phyloP scores from a whole-genome alignment of 2,329 filamentous ascomycete genomes.

The Endoconidiophora polonica region DNA sequence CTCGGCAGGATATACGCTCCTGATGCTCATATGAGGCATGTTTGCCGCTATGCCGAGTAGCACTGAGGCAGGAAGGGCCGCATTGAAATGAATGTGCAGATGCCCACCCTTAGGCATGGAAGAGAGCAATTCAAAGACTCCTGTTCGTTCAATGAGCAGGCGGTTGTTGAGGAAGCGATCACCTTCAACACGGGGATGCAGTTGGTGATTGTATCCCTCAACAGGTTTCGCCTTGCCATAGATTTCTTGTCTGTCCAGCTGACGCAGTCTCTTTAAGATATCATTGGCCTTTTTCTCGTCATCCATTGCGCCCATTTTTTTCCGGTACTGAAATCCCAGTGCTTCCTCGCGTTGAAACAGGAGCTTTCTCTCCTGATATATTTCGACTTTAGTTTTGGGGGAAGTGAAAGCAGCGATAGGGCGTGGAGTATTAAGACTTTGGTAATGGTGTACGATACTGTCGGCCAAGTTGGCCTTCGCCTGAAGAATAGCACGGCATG shows the following conservation, averaged over 20 bases:
- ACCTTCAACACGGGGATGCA: constrained; percentile 14
- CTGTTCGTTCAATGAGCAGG: constrained; percentile 36
- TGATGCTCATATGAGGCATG: constrained; percentile 53
- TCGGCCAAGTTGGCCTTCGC: too few species aligned
- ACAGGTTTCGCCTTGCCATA: constrained; percentile 19
- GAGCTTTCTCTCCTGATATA: not conserved
- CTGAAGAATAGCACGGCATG: too few species aligned
- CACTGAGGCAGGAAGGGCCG: constrained; percentile 45
- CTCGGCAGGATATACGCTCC: constrained; percentile 28
- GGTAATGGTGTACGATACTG: too few species aligned
- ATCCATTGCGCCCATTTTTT: constrained; percentile 19
- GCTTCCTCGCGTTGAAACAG: constrained; percentile 18
- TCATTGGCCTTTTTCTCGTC: constrained; percentile 24
- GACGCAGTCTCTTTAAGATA: constrained; percentile 25
- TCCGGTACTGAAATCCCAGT: constrained; percentile 26
- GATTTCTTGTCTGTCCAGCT: constrained; percentile 21
- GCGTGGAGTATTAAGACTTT: too few species aligned
- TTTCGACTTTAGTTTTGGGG: too few species aligned
- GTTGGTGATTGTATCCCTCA: not conserved
- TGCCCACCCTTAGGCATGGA: constrained; percentile 55
- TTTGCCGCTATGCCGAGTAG: constrained; percentile 38
- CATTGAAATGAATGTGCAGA: constrained; percentile 63
- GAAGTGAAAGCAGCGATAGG: too few species aligned
- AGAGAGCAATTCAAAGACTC: constrained; percentile 38
- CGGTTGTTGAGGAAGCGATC: constrained; percentile 44